These are phyloP conservation scores for Fonsecaea erecta DNA, from an alignment of 2,329 filamentous ascomycete species.

Conservation along the genomic window DNA sequence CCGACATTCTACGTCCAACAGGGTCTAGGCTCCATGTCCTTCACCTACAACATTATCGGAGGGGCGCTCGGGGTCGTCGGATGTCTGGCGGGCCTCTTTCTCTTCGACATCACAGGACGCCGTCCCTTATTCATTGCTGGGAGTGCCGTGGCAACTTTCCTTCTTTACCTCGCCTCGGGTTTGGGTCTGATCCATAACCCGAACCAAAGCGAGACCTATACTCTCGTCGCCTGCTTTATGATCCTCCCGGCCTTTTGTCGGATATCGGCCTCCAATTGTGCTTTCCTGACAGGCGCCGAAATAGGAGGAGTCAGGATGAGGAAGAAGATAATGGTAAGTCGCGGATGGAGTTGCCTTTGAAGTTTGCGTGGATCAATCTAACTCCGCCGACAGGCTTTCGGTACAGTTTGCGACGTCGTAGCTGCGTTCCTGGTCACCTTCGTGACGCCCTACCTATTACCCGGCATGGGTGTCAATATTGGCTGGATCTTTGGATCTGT, in stretches of 20 bases:
- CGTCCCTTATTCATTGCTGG: neutral
- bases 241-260: too few species aligned
- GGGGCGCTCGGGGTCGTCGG: neutral
- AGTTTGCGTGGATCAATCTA: too few species aligned
- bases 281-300: constrained; percentile 1
- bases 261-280: neutral
- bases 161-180: neutral
- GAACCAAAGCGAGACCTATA: too few species aligned
- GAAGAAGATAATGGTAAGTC: constrained; percentile 10
- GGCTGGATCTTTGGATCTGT: neutral
- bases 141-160: neutral
- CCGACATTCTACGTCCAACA: neutral
- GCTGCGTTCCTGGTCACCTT: constrained; percentile 2
- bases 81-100: neutral
- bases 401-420: neutral
- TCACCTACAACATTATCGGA: neutral
- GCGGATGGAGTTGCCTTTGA: neutral
- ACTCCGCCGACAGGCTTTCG: neutral
- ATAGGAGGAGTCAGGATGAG: constrained; percentile 4
- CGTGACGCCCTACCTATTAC: neutral
- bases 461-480: neutral
- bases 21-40: neutral
- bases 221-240: too few species aligned
- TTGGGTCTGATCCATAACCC: neutral
- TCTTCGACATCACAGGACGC: neutral